Evolutionary conservation across 306 rosid genomes (phyloP).

Genomic region (Datisca glomerata): DNA sequence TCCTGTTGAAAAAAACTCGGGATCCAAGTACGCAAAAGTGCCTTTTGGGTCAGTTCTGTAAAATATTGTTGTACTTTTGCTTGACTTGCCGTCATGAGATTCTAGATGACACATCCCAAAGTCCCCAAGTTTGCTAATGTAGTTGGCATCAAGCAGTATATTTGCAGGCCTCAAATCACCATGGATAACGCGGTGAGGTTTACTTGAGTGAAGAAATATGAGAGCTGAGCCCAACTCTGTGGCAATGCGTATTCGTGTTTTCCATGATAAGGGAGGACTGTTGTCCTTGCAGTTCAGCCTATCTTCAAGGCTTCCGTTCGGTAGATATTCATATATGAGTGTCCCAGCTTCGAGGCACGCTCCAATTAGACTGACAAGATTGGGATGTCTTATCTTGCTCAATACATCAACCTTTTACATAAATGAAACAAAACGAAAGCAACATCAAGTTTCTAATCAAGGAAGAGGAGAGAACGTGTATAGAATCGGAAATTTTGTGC

Average conservation of each 20-base stretch:
- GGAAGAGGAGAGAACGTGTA: too few species aligned
- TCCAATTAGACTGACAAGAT: constrained; percentile 76
- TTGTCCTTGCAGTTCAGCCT: constrained; percentile 57
- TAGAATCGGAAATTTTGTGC: too few species aligned
- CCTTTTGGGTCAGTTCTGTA: constrained; percentile 63
- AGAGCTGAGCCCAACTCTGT: constrained; percentile 73
- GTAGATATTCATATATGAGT: constrained; percentile 75
- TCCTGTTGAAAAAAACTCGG: constrained; percentile 52
- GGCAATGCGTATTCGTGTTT: constrained; percentile 59
- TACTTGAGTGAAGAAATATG: constrained; percentile 67
- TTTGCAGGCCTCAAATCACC: constrained; percentile 83
- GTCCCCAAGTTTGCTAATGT: constrained; percentile 68
- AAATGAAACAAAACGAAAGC: too few species aligned
- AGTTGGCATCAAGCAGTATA: constrained; percentile 60
- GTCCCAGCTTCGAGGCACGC: constrained; percentile 50
- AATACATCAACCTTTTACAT: constrained; percentile 73
- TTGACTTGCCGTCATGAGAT: constrained; percentile 27
- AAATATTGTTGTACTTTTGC: constrained; percentile 20
- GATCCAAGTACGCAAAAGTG: constrained; percentile 62
- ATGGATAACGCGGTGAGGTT: constrained; percentile 65
- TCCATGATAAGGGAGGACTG: constrained; percentile 72
- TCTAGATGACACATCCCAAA: constrained; percentile 53
- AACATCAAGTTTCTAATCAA: too few species aligned
- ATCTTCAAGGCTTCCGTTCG: constrained; percentile 90
- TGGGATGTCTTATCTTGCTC: constrained; percentile 74